Conservation (phyloP, 352 stramenopile genomes). For the Phytophthora lateralis region DNA sequence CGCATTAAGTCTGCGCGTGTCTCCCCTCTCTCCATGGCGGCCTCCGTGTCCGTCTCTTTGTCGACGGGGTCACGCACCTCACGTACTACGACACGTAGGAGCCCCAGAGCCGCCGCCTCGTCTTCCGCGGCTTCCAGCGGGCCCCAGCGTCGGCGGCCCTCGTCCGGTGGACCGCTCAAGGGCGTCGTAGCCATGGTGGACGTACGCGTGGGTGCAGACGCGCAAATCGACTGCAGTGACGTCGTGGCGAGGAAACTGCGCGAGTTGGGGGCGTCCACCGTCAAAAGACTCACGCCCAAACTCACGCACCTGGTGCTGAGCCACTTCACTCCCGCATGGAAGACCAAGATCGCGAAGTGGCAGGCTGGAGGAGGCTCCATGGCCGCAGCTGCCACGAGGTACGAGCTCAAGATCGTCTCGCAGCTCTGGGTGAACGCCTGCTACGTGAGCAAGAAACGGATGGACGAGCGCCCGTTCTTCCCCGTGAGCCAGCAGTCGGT, state of each 20-base stretch:
- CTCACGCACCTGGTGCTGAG: slow-evolving; percentile 84
- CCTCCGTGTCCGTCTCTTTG: slow-evolving; percentile 68
- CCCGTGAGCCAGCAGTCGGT: slow-evolving; percentile 57
- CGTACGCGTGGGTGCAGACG: slow-evolving; percentile 67
- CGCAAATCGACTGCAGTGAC: slow-evolving; percentile 81
- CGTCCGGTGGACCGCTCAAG: slow-evolving; percentile 28
- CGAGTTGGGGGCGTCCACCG: slow-evolving; percentile 67
- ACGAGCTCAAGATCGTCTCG: slow-evolving; percentile 75
- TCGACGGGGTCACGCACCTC: slow-evolving; percentile 25
- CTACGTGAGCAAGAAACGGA: slow-evolving; percentile 68
- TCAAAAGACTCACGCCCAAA: slow-evolving; percentile 67
- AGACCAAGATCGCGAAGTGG: slow-evolving; percentile 77
- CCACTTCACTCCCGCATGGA: slow-evolving; percentile 67
- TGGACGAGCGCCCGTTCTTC: slow-evolving; percentile 80
- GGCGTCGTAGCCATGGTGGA: slow-evolving; percentile 79
- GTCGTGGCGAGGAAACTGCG: slow-evolving; percentile 70
- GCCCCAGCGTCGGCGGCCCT: slow-evolving; percentile 22
- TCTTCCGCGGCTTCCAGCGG: slow-evolving; percentile 11
- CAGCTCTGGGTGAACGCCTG: slow-evolving; percentile 87
- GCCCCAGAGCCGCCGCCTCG: not conserved
- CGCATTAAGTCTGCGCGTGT: not conserved
- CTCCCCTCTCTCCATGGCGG: slow-evolving; percentile 38
- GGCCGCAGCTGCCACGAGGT: slow-evolving; percentile 30
- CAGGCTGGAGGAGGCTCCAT: slow-evolving; percentile 43
- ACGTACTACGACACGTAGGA: slow-evolving; percentile 8